A percentile compares a stretch with the other conserved stretches of the same genome.
phyloP scores from a whole-genome alignment of 441 rosid genomes.

The Mallotus japonicus region DNA sequence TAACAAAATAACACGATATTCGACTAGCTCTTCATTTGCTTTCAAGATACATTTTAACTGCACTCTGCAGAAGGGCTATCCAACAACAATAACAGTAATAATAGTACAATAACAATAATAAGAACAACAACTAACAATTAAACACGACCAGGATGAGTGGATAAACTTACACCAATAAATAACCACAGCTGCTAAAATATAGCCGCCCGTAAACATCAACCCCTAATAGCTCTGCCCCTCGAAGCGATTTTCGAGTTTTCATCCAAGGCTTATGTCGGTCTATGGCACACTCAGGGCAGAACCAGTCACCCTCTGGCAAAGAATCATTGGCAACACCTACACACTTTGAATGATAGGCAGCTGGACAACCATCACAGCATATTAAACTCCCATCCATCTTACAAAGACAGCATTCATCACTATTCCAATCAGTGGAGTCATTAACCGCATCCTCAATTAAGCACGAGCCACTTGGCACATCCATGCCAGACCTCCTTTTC shows the following conservation, averaged over 20 bases:
- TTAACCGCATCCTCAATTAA: slow-evolving; percentile 44
- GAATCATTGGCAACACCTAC: slow-evolving; percentile 73
- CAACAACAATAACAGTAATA: neutral
- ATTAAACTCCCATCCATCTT: slow-evolving; percentile 94
- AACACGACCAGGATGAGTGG: slow-evolving; percentile 16
- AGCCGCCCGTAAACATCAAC: slow-evolving; percentile 68
- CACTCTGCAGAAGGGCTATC: neutral
- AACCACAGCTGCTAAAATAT: slow-evolving; percentile 83
- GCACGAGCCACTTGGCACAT: slow-evolving; percentile 53
- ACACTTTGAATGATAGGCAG: slow-evolving; percentile 93
- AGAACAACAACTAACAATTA: slow-evolving; percentile 21
- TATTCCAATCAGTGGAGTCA: slow-evolving; percentile 49
- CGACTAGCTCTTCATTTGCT: neutral
- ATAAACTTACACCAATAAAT: slow-evolving; percentile 88
- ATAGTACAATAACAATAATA: slow-evolving; percentile 7
- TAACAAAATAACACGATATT: neutral
- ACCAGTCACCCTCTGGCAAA: slow-evolving; percentile 95
- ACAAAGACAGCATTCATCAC: slow-evolving; percentile 95
- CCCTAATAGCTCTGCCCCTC: slow-evolving; percentile 83
- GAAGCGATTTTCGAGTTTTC: slow-evolving; percentile 56
- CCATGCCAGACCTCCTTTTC: slow-evolving; percentile 63
- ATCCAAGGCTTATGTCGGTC: slow-evolving; percentile 54
- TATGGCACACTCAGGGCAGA: slow-evolving; percentile 81
- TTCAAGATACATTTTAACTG: neutral
- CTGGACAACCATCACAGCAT: slow-evolving; percentile 98